Evolutionary conservation across 129 eudicot species (phyloP).

Genomic region (Saposhnikovia divaricata): DNA sequence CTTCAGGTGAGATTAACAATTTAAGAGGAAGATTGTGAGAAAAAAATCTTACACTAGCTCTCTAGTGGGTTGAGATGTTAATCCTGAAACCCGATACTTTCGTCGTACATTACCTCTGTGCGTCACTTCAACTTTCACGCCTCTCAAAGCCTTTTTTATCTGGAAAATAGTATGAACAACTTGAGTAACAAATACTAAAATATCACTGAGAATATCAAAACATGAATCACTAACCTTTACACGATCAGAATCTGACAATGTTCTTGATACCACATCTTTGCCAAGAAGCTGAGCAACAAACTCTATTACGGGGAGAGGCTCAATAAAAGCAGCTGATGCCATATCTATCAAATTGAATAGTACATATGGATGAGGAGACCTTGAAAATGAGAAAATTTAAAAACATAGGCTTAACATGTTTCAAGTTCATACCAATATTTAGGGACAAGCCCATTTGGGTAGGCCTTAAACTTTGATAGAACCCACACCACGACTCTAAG

Average conservation of each 20-base stretch:
- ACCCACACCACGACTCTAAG: constrained; percentile 93
- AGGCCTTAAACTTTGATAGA: constrained; percentile 88
- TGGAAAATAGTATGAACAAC: constrained; percentile 10
- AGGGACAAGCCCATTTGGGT: constrained; percentile 96
- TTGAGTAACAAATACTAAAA: neutral
- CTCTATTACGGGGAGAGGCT: constrained; percentile 90
- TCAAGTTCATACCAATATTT: constrained; percentile 47
- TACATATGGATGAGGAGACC: neutral
- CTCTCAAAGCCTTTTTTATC: constrained; percentile 89
- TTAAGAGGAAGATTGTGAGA: neutral
- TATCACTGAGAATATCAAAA: neutral
- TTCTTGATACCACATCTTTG: constrained; percentile 61
- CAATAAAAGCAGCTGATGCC: constrained; percentile 94
- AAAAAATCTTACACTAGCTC: constrained; percentile 66
- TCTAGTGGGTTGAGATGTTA: constrained; percentile 86
- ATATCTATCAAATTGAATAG: constrained; percentile 31
- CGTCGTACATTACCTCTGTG: constrained; percentile 78
- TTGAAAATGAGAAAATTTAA: neutral
- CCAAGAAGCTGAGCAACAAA: constrained; percentile 77
- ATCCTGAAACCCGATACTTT: constrained; percentile 77
- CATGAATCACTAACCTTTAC: constrained; percentile 35
- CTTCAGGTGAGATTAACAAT: neutral
- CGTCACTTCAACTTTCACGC: constrained; percentile 93
- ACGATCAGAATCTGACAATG: constrained; percentile 59
- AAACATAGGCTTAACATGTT: neutral